Base-by-base conservation (phyloP, 768 basidiomycete species). In the Lentinula lateritia region DNA sequence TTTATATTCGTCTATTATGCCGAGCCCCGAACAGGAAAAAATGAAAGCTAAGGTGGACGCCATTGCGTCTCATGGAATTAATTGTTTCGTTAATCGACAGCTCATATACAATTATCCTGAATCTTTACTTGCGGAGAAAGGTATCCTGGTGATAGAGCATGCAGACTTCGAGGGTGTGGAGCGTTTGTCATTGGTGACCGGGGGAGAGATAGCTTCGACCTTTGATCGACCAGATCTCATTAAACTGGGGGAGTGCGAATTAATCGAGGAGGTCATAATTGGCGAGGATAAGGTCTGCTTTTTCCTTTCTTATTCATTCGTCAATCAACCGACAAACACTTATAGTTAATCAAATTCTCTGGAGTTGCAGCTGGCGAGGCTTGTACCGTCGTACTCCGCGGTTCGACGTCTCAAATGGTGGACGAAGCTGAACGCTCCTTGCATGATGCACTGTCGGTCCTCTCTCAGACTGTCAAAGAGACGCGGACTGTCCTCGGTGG, bases 41-140 rank as follows among this genome's bases (percentile, higher is more conserved):
- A 99, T 99, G 97, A 97, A 96, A 77, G 88, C 86, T 62, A 99
- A 98, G 78, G 95, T 99, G 6, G 92, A 94, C 50, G 86, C 89
- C 13, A 98, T 99, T 68, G 93, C 95, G 5, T 74, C 90, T 0
- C 95, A 97, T 67, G 96, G 96, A 57, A 38, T 98, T 79, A 98
- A 93, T 69, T 89, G 88, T 74, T 98, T 99, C 73, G 94, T 98
- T 64, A 99, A 99, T 78, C 86, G 97, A 55, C 97, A 99, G 72
- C 83, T 99, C 50, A 93, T 99, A 76, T 99, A 98, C 86, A 98
- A 99, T 82, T 98, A 98, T 72, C 97, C 97, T 46, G 97, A 99
- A 73, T 92, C 90, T 1, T 78, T 99, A 0, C 83, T 99, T n/a
- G 82, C 95, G 2, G 97, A 98, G 71, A 88, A 88, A 63, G 96